Base-by-base conservation (phyloP, 805 yeast genomes). In the Brettanomyces nanus region DNA sequence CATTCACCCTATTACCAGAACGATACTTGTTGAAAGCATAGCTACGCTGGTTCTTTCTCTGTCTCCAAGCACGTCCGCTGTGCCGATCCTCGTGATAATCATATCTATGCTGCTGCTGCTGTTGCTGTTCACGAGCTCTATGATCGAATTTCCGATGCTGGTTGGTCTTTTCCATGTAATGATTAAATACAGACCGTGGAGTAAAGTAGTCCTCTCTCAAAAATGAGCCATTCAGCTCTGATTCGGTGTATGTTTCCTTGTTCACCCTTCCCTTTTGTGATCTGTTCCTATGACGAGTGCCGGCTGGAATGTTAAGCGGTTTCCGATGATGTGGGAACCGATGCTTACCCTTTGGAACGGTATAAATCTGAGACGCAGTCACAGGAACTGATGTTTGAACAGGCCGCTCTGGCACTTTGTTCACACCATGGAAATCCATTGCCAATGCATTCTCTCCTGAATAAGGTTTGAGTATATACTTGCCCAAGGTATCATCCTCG, bases 131-230 rank as follows among this genome's bases (percentile, higher is more conserved):
- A 44, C 53, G 28, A 4, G 31, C 20, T 9, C 37, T 14, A 27
- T 26, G 37, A 28, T 34, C 37, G 31, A 34, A 34, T 7, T 28
- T 23, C 7, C 37, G 17, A 26, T 62, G 53, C 46, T 34, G 66
- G 56, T 62, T 71, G 60, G 59, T 78, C 45, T 78, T 77, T 45
- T 76, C 85, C 81, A 81, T 73, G 54, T 78, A 81, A 45, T 77
- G 80, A 41, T 73, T 75, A 49, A 77, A 73, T 5, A 77, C 80
- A 19, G 87, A 75, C 39, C 81, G 82, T 3, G 92, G 92, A 3
- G 92, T 83, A 54, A 81, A 83, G 47, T 71, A 79, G 52, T 83
- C 90, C 48, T 77, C 80, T 36, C 90, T 68, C 46, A 75, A 75
- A 49, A 72, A 79, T 19, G 34, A 26, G 49, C 52, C 46, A 5